These are phyloP conservation scores for Peronospora belbahrii DNA, from an alignment of 352 stramenopile species.

Conservation along the genomic window DNA sequence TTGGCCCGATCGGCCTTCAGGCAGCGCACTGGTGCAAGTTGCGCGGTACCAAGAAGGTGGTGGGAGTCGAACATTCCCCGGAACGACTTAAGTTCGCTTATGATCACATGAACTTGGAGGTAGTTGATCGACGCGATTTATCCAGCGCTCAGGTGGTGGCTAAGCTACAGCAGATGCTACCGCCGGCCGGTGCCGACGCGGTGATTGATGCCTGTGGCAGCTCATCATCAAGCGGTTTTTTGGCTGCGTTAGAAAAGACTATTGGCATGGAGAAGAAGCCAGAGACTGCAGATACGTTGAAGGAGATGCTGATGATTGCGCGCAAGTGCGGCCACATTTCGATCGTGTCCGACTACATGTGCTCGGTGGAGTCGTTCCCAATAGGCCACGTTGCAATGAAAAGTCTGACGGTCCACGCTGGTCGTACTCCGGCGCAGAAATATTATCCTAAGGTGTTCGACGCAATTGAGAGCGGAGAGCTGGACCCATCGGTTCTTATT, in stretches of 20 bases:
- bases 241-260: slow-evolving; percentile 37
- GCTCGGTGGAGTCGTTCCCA: slow-evolving; percentile 35
- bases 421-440: slow-evolving; percentile 42
- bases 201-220: slow-evolving; percentile 48
- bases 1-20: slow-evolving; percentile 54
- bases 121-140: slow-evolving; percentile 44
- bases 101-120: slow-evolving; percentile 54
- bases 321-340: slow-evolving; percentile 53
- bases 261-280: slow-evolving; percentile 41
- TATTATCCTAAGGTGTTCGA: slow-evolving; percentile 50
- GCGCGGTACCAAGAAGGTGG: slow-evolving; percentile 48
- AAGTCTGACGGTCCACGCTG: slow-evolving; percentile 42
- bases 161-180: slow-evolving; percentile 46
- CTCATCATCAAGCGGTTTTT: slow-evolving; percentile 25
- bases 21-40: slow-evolving; percentile 54
- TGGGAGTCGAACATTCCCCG: slow-evolving; percentile 43
- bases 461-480: slow-evolving; percentile 43
- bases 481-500: slow-evolving; percentile 49
- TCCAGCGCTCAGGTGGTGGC: slow-evolving; percentile 38
- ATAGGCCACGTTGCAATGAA: slow-evolving; percentile 60
- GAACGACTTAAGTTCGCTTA: slow-evolving; percentile 51
- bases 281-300: slow-evolving; percentile 46
- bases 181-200: slow-evolving; percentile 41
- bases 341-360: slow-evolving; percentile 48
- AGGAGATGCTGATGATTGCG: slow-evolving; percentile 46